Percentiles rank a stretch among this genome's conserved stretches.
Evolutionary conservation across 805 yeast species (phyloP).

Genomic region (Cyberlindnera xylosilytica): DNA sequence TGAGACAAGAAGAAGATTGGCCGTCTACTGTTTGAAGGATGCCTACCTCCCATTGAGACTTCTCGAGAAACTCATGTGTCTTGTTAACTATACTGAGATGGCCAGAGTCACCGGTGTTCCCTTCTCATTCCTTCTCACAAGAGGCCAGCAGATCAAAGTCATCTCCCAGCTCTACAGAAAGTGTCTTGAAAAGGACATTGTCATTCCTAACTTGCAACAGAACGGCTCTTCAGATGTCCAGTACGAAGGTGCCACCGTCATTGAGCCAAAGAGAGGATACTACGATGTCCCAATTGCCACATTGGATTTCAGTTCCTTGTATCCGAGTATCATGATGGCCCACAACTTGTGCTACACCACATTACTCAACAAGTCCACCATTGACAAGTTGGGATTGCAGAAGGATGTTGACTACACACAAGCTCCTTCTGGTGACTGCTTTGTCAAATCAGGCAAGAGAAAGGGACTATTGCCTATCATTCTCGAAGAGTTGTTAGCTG

Average conservation of each 20-base stretch:
- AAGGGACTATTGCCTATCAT: slow-evolving; percentile 92
- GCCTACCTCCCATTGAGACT: slow-evolving; percentile 88
- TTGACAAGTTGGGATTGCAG: slow-evolving; percentile 57
- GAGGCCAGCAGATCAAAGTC: slow-evolving; percentile 98
- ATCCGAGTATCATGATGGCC: slow-evolving; percentile 99
- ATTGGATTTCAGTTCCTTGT: slow-evolving; percentile 93
- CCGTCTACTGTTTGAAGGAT: slow-evolving; percentile 95
- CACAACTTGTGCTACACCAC: slow-evolving; percentile 97
- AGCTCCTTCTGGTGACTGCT: slow-evolving; percentile 91
- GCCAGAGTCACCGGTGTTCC: slow-evolving; percentile 99
- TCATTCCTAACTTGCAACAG: slow-evolving; percentile 84
- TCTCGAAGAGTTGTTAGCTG: slow-evolving; percentile 80
- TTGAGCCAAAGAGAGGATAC: slow-evolving; percentile 94
- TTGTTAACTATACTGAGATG: slow-evolving; percentile 97
- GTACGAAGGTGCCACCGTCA: slow-evolving; percentile 98
- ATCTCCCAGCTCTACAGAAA: slow-evolving; percentile 92
- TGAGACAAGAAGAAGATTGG: slow-evolving; percentile 91
- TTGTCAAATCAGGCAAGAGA: slow-evolving; percentile 65
- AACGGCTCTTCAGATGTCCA: slow-evolving; percentile 81
- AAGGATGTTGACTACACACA: slow-evolving; percentile 76
- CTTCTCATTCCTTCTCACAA: slow-evolving; percentile 75
- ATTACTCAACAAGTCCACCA: slow-evolving; percentile 63
- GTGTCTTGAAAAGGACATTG: slow-evolving; percentile 80
- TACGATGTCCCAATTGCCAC: slow-evolving; percentile 98
- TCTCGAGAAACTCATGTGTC: slow-evolving; percentile 90